Evolutionary conservation across 352 stramenopile species (phyloP).

Genomic region (Peronospora belbahrii): DNA sequence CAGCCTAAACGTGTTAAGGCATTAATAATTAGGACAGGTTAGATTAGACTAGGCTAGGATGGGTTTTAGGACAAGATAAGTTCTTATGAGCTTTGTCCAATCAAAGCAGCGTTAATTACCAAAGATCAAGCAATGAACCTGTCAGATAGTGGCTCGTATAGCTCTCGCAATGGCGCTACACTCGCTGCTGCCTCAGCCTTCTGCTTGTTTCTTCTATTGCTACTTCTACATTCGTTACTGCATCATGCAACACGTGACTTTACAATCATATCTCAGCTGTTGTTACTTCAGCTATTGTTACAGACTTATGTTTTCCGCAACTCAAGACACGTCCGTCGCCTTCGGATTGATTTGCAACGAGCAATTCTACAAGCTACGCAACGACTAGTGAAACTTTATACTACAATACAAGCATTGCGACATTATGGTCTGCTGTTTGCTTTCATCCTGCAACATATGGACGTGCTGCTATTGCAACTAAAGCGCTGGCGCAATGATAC

Average conservation of each 20-base stretch:
- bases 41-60: too few species aligned
- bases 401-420: constrained; percentile 44
- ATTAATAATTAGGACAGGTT: too few species aligned
- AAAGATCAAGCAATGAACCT: constrained; percentile 16
- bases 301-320: constrained; percentile 2
- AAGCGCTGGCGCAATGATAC: constrained; percentile 13
- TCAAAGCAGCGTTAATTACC: background rate
- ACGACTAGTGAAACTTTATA: constrained; percentile 38
- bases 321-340: constrained; percentile 1
- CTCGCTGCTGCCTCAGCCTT: constrained; percentile 1
- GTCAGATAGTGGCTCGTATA: constrained; percentile 1
- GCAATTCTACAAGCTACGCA: constrained; percentile 29
- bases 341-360: constrained; percentile 4
- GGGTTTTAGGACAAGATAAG: too few species aligned
- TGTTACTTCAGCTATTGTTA: constrained; percentile 26
- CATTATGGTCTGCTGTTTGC: constrained; percentile 68
- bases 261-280: constrained; percentile 23
- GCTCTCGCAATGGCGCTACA: background rate
- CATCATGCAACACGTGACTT: constrained; percentile 23
- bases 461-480: constrained; percentile 39
- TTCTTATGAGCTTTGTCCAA: background rate
- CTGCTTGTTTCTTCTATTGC: constrained; percentile 14
- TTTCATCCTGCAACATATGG: constrained; percentile 54
- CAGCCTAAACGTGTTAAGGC: too few species aligned
- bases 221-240: constrained; percentile 13